phyloP scores from a whole-genome alignment of 176 grass and related monocot genomes.

The Juncus inflexus region DNA sequence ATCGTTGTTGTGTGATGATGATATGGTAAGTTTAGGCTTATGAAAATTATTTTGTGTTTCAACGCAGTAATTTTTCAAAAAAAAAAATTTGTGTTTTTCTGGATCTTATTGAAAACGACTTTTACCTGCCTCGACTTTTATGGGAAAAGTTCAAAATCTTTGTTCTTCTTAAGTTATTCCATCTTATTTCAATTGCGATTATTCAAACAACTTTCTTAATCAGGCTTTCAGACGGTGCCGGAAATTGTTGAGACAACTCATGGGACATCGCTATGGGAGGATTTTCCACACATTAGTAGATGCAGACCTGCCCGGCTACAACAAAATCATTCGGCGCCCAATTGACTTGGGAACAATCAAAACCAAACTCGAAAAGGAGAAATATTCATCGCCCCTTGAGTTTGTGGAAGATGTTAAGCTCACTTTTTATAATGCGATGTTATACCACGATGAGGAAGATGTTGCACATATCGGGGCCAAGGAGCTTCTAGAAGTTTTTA shows the following conservation, averaged over 20 bases:
- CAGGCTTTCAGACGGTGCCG: conserved; percentile 22
- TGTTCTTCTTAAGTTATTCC: too few species aligned
- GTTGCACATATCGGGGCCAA: conserved; percentile 21
- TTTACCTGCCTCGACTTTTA: too few species aligned
- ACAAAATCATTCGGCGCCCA: conserved; percentile 9
- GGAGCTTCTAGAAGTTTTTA: conserved; percentile 27
- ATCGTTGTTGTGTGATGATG: not conserved
- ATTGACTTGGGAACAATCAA: conserved; percentile 35
- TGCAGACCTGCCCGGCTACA: conserved; percentile 8
- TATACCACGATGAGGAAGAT: not conserved
- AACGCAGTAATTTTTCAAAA: too few species aligned
- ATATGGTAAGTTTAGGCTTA: conserved; percentile 6
- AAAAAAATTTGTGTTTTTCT: too few species aligned
- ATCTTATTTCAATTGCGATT: too few species aligned
- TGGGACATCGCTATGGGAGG: conserved; percentile 24
- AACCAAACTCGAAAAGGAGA: conserved; percentile 2
- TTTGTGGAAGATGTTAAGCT: conserved; percentile 29
- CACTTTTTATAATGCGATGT: conserved; percentile 30
- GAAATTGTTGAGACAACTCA: conserved; percentile 3
- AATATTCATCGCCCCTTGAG: conserved; percentile 18
- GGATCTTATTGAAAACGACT: too few species aligned
- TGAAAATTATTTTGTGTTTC: too few species aligned
- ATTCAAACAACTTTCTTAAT: not conserved
- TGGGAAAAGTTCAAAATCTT: too few species aligned
- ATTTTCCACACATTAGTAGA: conserved; percentile 28